Conservation (phyloP, 148 eudicot genomes). For the Polygonum aviculare region DNA sequence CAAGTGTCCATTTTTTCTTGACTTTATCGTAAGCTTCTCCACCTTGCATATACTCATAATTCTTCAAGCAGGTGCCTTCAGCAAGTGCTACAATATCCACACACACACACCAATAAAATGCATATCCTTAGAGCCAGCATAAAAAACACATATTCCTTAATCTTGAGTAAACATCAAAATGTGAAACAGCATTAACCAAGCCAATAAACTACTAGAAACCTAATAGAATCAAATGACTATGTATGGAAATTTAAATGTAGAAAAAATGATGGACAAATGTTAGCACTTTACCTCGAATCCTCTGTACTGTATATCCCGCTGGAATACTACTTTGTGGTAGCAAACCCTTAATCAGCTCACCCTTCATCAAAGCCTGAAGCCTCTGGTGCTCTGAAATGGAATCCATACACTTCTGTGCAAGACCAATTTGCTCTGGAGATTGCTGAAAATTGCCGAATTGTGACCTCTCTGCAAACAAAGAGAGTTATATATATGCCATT, state of each 20-base stretch:
- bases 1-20: conserved; percentile 80
- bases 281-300: conserved; percentile 49
- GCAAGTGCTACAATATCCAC: conserved; percentile 53
- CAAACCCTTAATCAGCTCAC: conserved; percentile 86
- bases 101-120: background rate
- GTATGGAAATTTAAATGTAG: background rate
- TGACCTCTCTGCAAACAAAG: conserved; percentile 36
- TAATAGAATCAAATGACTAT: background rate
- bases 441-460: conserved; percentile 49
- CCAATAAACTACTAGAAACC: background rate
- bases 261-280: background rate
- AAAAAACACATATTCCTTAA: background rate
- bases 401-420: conserved; percentile 73
- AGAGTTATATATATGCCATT: background rate
- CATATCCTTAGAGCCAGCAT: background rate
- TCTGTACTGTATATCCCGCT: conserved; percentile 77
- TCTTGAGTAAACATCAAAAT: background rate
- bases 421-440: conserved; percentile 44
- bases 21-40: conserved; percentile 59
- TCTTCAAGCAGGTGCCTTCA: conserved; percentile 91
- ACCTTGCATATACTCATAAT: conserved; percentile 61
- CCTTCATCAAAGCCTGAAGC: conserved; percentile 79
- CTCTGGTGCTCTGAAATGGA: conserved; percentile 86
- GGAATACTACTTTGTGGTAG: conserved; percentile 85
- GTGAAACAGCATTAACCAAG: background rate